phyloP scores from a whole-genome alignment of 495 filamentous ascomycete genomes.

The Thermochaetoides thermophila region DNA sequence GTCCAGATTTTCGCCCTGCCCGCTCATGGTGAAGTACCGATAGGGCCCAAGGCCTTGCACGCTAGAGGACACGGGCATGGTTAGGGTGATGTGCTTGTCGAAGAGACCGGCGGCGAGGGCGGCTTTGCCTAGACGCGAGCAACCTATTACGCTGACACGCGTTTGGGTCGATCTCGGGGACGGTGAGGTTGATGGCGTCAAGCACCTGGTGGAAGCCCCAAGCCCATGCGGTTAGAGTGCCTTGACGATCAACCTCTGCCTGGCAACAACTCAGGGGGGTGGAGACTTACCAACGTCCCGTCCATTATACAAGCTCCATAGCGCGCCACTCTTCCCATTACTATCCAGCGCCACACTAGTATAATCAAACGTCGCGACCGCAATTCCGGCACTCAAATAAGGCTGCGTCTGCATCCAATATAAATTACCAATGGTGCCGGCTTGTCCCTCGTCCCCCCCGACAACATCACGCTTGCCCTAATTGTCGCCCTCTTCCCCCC shows the following conservation, averaged over 20 bases:
- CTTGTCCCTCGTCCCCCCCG: conserved; percentile 20
- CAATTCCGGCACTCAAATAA: conserved; percentile 34
- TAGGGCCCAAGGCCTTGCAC: conserved; percentile 39
- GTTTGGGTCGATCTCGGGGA: conserved; percentile 33
- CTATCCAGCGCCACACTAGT: conserved; percentile 34
- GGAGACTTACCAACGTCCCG: conserved; percentile 35
- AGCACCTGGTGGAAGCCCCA: conserved; percentile 40
- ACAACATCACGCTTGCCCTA: conserved; percentile 27
- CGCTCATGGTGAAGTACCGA: conserved; percentile 34
- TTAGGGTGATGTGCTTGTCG: conserved; percentile 37
- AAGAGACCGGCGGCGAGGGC: conserved; percentile 37
- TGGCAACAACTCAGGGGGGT: too few species aligned
- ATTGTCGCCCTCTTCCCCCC: conserved; percentile 33
- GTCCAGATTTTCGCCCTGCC: conserved; percentile 39
- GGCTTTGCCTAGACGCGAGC: conserved; percentile 37
- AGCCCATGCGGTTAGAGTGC: conserved; percentile 36
- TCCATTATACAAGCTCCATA: conserved; percentile 38
- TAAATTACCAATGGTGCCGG: conserved; percentile 38
- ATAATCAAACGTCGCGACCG: conserved; percentile 38
- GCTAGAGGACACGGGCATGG: conserved; percentile 41
- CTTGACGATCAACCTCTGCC: conserved; percentile 14
- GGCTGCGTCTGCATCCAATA: conserved; percentile 37
- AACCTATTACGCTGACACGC: conserved; percentile 36
- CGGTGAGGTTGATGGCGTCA: conserved; percentile 34
- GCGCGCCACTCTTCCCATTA: conserved; percentile 35